Evolutionary conservation across 768 basidiomycete genomes (phyloP).

Genomic region (Dentipellis fragilis): DNA sequence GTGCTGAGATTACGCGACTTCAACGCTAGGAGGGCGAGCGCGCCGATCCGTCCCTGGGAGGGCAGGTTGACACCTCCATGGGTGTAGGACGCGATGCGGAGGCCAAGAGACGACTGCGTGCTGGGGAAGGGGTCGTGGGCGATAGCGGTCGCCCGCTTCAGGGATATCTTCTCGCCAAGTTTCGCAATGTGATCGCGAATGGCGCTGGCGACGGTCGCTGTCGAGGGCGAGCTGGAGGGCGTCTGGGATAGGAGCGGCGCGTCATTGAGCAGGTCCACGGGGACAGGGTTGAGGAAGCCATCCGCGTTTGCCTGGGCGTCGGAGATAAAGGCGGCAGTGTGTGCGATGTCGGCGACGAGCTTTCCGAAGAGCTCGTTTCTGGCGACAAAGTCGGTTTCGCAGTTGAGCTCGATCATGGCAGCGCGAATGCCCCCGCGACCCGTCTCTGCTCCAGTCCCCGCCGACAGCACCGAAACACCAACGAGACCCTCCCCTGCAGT

Average conservation of each 20-base stretch:
- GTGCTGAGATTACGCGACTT: slow-evolving; percentile 7
- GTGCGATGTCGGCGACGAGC: slow-evolving; percentile 71
- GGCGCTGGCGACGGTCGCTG: slow-evolving; percentile 44
- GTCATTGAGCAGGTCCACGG: slow-evolving; percentile 43
- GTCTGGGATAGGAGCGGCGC: slow-evolving; percentile 54
- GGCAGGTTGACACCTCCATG: slow-evolving; percentile 6
- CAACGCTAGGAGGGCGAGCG: slow-evolving; percentile 11
- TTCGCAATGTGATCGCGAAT: slow-evolving; percentile 64
- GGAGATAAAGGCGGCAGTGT: slow-evolving; percentile 68
- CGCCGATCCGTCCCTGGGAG: slow-evolving; percentile 9
- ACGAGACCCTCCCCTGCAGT: slow-evolving; percentile 72
- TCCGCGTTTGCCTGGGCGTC: slow-evolving; percentile 23
- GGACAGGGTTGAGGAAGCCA: slow-evolving; percentile 35
- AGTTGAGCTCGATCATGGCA: slow-evolving; percentile 86
- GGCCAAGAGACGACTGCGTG: background rate
- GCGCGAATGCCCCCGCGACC: slow-evolving; percentile 50
- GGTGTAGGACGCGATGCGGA: slow-evolving; percentile 9
- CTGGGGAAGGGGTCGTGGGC: slow-evolving; percentile 17
- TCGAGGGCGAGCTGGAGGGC: slow-evolving; percentile 17
- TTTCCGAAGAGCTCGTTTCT: slow-evolving; percentile 73
- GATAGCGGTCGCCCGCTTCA: slow-evolving; percentile 42
- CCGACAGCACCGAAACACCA: slow-evolving; percentile 63
- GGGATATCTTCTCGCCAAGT: slow-evolving; percentile 69
- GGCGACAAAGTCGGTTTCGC: slow-evolving; percentile 96
- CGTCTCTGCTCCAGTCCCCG: slow-evolving; percentile 34